A percentile compares a stretch with the other conserved stretches of the same genome.
phyloP scores from a whole-genome alignment of 2,329 filamentous ascomycete species.

The Westerdykella ornata region DNA sequence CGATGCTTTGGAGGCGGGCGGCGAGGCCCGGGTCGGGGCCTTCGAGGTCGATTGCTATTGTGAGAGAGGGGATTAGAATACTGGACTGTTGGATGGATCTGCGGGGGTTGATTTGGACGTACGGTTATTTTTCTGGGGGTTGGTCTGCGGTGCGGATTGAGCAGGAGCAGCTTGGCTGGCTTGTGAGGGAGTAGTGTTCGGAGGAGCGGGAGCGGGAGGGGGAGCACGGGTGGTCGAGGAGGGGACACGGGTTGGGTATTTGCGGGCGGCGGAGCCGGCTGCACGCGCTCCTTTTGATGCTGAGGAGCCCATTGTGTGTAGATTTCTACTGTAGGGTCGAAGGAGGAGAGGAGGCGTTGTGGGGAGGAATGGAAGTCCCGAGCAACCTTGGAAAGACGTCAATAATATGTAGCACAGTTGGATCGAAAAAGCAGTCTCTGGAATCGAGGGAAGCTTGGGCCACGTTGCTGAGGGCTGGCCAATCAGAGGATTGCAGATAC shows the following conservation, averaged over 20 bases:
- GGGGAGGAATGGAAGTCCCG: no score
- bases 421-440: no score
- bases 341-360: no score
- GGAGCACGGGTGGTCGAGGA: conserved; percentile 25
- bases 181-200: conserved; percentile 1
- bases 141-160: conserved; percentile 38
- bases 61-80: neutral
- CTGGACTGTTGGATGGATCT: neutral
- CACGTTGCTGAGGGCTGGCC: no score
- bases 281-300: conserved; percentile 51
- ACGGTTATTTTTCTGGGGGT: conserved; percentile 36
- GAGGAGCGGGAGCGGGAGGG: conserved; percentile 22
- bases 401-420: no score
- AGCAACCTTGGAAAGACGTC: no score
- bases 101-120: conserved; percentile 1
- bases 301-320: conserved; percentile 49
- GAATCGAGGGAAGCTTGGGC: no score
- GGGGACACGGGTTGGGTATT: conserved; percentile 49
- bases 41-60: conserved; percentile 52
- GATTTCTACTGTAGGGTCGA: no score
- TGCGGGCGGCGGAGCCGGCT: conserved; percentile 46
- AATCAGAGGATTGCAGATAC: no score
- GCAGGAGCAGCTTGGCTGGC: conserved; percentile 27
- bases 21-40: conserved; percentile 61
- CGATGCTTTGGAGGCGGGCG: conserved; percentile 66